A percentile compares a stretch with the other conserved stretches of the same genome.
phyloP scores from a whole-genome alignment of 23 red algal genomes.

The Agarophyton chilense region DNA sequence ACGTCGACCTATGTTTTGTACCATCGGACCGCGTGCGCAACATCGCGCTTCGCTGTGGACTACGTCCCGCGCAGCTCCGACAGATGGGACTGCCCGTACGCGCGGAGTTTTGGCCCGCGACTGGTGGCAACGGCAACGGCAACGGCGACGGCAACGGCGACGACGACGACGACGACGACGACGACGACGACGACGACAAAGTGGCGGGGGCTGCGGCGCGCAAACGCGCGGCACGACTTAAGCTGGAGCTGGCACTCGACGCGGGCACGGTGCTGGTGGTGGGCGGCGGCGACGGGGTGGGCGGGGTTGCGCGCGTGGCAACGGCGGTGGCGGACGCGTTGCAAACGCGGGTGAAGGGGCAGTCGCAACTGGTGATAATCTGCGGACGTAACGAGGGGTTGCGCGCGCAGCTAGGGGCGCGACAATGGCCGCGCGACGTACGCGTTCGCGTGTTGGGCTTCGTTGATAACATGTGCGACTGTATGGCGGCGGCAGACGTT shows the following conservation, averaged over 20 bases:
- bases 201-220: neutral
- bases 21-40: slow-evolving; percentile 52
- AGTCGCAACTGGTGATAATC: slow-evolving; percentile 69
- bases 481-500: slow-evolving; percentile 78
- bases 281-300: slow-evolving; percentile 85
- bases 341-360: neutral
- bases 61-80: slow-evolving; percentile 36
- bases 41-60: slow-evolving; percentile 52
- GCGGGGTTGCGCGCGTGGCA: slow-evolving; percentile 64
- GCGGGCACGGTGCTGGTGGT: slow-evolving; percentile 66
- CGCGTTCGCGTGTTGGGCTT: slow-evolving; percentile 66
- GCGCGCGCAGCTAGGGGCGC: slow-evolving; percentile 20
- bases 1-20: slow-evolving; percentile 76
- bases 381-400: slow-evolving; percentile 72
- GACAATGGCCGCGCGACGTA: slow-evolving; percentile 28
- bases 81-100: slow-evolving; percentile 78
- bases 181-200: too few species aligned
- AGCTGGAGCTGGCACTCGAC: slow-evolving; percentile 29
- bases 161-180: too few species aligned
- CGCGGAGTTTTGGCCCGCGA: slow-evolving; percentile 60
- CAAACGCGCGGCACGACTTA: slow-evolving; percentile 27
- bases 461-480: slow-evolving; percentile 89
- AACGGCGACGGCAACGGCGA: neutral
- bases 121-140: too few species aligned
- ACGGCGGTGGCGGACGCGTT: slow-evolving; percentile 2